These are phyloP conservation scores for Dryas integrifolia DNA, from an alignment of 331 rosid species.

Conservation along the genomic window DNA sequence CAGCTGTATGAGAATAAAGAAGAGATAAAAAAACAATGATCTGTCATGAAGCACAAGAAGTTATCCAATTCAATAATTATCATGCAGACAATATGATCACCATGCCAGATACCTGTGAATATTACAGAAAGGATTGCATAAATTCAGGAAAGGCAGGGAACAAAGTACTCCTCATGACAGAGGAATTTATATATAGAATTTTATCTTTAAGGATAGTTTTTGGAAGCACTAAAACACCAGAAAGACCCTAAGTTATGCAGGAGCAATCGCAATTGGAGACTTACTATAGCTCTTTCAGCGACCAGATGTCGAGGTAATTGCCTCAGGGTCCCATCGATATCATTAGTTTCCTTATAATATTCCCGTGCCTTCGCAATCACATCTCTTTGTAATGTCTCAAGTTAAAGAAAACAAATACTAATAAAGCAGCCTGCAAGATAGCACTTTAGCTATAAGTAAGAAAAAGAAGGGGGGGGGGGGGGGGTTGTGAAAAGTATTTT, in stretches of 20 bases:
- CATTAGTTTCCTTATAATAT: conserved; percentile 68
- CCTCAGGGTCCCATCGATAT: conserved; percentile 81
- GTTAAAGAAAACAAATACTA: conserved; percentile 46
- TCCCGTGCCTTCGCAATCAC: conserved; percentile 67
- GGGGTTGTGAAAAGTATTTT: too few relatives aligned
- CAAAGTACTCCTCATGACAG: conserved; percentile 16
- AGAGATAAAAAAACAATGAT: not conserved
- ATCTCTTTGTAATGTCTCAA: conserved; percentile 53
- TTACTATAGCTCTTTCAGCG: conserved; percentile 91
- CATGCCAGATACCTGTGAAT: not conserved
- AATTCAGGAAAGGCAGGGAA: not conserved
- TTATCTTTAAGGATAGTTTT: not conserved
- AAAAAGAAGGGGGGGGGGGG: not conserved
- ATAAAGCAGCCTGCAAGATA: conserved; percentile 26
- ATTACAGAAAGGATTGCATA: not conserved
- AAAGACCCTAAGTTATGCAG: conserved; percentile 5
- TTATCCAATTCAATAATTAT: conserved; percentile 7
- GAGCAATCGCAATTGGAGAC: conserved; percentile 37
- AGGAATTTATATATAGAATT: not conserved
- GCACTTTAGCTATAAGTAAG: conserved; percentile 15
- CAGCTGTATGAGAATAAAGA: conserved; percentile 52
- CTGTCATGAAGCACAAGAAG: conserved; percentile 8
- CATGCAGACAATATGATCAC: not conserved
- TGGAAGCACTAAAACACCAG: conserved; percentile 22
- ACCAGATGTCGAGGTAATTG: conserved; percentile 80